phyloP scores from a whole-genome alignment of 2,329 filamentous ascomycete species.

The Cercospora zeina region DNA sequence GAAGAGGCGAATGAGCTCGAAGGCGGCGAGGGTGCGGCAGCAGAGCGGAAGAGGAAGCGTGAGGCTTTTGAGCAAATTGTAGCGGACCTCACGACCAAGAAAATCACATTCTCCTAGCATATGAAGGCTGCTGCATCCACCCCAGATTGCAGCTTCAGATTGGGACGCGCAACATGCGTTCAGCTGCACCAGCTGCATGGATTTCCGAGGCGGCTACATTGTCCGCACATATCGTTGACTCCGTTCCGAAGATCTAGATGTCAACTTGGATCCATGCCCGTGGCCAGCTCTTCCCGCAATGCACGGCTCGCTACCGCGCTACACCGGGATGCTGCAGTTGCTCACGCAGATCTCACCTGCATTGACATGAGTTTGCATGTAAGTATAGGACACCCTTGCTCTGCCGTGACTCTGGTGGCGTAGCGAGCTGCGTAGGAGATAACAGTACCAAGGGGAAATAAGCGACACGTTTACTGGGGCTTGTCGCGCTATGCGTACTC shows the following conservation, averaged over 20 bases:
- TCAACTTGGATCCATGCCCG: not conserved
- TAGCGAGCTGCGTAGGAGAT: not conserved
- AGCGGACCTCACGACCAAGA: conserved; percentile 69
- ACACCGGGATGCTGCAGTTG: not conserved
- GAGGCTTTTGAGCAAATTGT: conserved; percentile 80
- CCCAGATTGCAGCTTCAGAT: not conserved
- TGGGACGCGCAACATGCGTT: not conserved
- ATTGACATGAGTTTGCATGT: conserved; percentile 1
- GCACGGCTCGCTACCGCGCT: not conserved
- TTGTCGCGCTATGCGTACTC: not conserved
- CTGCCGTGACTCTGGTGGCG: not conserved
- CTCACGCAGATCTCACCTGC: not conserved
- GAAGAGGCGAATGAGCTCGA: conserved; percentile 47
- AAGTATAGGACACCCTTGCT: not conserved
- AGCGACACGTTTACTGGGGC: not conserved
- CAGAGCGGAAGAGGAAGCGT: conserved; percentile 66
- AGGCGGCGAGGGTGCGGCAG: conserved; percentile 43
- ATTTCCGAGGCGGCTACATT: not conserved
- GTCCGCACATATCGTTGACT: not conserved
- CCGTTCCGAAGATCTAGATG: not conserved
- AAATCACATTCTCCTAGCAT: conserved; percentile 56
- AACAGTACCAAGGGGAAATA: not conserved
- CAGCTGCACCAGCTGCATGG: conserved; percentile 1
- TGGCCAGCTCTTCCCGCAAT: not conserved
- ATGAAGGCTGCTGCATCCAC: not conserved